phyloP scores from a whole-genome alignment of 495 filamentous ascomycete genomes.

The Penicillium riverlandense region DNA sequence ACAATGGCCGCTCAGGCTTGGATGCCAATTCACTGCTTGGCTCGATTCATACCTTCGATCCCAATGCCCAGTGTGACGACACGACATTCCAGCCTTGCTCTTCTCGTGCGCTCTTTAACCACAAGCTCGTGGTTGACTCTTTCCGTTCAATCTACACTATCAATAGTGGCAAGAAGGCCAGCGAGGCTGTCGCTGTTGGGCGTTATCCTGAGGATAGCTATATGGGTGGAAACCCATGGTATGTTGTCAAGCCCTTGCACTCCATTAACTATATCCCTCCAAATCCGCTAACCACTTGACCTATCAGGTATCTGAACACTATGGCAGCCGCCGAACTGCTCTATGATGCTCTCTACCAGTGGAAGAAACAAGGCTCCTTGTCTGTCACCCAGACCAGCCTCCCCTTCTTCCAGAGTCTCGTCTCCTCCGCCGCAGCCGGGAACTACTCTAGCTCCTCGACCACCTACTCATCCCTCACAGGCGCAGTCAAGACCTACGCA shows the following conservation, averaged over 20 bases:
- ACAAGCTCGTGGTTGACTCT: slow-evolving; percentile 55
- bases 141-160: slow-evolving; percentile 52
- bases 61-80: slow-evolving; percentile 42
- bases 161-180: slow-evolving; percentile 39
- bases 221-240: slow-evolving; percentile 61
- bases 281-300: no score
- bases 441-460: slow-evolving; percentile 40
- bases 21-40: slow-evolving; percentile 58
- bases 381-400: slow-evolving; percentile 47
- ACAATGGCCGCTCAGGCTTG: slow-evolving; percentile 46
- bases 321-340: slow-evolving; percentile 59
- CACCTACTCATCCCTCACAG: slow-evolving; percentile 44
- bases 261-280: no score
- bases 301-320: slow-evolving; percentile 44
- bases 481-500: slow-evolving; percentile 51
- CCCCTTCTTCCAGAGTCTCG: slow-evolving; percentile 49
- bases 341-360: slow-evolving; percentile 57
- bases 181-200: slow-evolving; percentile 55
- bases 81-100: slow-evolving; percentile 55
- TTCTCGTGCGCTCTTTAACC: slow-evolving; percentile 53
- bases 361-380: slow-evolving; percentile 43
- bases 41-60: slow-evolving; percentile 60
- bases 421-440: slow-evolving; percentile 38
- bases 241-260: no score
- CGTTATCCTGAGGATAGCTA: slow-evolving; percentile 65